A percentile compares a stretch with the other conserved stretches of the same genome.
These are phyloP conservation scores for Omphalea diandra DNA, from an alignment of 441 rosid genomes.

Conservation along the genomic window DNA sequence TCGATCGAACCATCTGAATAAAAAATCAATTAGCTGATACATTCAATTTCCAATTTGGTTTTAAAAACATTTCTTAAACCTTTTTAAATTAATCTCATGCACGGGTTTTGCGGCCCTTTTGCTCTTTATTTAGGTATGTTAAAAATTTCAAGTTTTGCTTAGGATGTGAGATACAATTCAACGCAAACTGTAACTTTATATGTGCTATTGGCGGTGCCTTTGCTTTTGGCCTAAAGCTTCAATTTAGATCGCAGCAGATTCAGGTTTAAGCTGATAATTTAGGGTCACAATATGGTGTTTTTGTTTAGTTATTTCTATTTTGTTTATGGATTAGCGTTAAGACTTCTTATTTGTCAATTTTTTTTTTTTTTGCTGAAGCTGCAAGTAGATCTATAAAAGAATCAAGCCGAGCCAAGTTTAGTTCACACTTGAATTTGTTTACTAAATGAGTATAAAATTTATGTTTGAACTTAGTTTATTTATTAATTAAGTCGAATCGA, in stretches of 20 bases:
- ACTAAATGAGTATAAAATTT: too few relatives aligned
- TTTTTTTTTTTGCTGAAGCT: slow-evolving; percentile 79
- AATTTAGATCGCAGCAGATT: slow-evolving; percentile 57
- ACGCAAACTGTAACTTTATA: slow-evolving; percentile 92
- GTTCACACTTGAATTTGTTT: too few relatives aligned
- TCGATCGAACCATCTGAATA: too few relatives aligned
- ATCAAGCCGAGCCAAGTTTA: too few relatives aligned
- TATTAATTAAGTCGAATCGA: too few relatives aligned
- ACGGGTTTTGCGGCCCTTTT: slow-evolving; percentile 83
- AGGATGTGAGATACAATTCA: slow-evolving; percentile 67
- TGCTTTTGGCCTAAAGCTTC: slow-evolving; percentile 54
- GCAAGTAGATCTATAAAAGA: too few relatives aligned
- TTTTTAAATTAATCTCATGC: slow-evolving; percentile 65
- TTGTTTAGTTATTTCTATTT: slow-evolving; percentile 66
- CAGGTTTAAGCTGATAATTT: slow-evolving; percentile 56
- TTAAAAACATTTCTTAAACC: slow-evolving; percentile 42
- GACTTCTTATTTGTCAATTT: slow-evolving; percentile 83
- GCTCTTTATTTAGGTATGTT: slow-evolving; percentile 67
- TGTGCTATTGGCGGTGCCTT: slow-evolving; percentile 68
- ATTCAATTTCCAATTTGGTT: too few relatives aligned
- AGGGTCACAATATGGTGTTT: slow-evolving; percentile 71
- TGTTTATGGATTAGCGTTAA: slow-evolving; percentile 54
- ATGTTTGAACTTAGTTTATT: too few relatives aligned
- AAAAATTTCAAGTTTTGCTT: slow-evolving; percentile 60
- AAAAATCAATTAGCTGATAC: too few relatives aligned